A percentile compares a stretch with the other conserved stretches of the same genome.
Conservation (phyloP, 2,329 filamentous ascomycete species). For the Fusarium hainanense region DNA sequence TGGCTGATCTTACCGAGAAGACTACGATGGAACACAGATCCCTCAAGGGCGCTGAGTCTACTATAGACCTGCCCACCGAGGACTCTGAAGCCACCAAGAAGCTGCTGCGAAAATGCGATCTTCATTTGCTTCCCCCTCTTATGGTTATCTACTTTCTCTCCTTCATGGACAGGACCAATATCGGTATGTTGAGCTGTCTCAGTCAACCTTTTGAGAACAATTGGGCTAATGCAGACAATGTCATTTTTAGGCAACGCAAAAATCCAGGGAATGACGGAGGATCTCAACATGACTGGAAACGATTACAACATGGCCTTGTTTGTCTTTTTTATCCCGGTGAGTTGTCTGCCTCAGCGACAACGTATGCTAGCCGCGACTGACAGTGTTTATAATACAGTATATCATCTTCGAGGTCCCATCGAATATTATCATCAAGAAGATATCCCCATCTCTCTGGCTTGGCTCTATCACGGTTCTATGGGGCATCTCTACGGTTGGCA, state of each 20-base stretch:
- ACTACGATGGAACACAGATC: background rate
- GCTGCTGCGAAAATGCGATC: slow-evolving; percentile 73
- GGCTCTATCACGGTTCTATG: background rate
- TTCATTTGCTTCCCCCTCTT: slow-evolving; percentile 65
- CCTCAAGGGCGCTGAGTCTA: background rate
- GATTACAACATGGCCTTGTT: slow-evolving; percentile 67
- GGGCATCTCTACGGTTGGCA: background rate
- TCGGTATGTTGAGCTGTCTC: slow-evolving; percentile 4
- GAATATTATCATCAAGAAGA: slow-evolving; percentile 20
- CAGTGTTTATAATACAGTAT: slow-evolving; percentile 42
- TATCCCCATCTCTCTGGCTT: slow-evolving; percentile 12
- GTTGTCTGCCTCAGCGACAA: rapidly evolving
- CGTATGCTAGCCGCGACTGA: slow-evolving; percentile 2
- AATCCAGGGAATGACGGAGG: slow-evolving; percentile 43
- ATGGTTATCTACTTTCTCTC: slow-evolving; percentile 44
- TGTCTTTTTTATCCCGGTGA: slow-evolving; percentile 14
- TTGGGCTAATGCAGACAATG: background rate
- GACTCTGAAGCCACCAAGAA: background rate
- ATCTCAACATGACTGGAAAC: slow-evolving; percentile 44
- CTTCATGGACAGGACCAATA: slow-evolving; percentile 45
- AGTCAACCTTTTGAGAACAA: rapidly evolving
- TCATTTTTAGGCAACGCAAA: slow-evolving; percentile 34
- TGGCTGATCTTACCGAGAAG: slow-evolving; percentile 3
- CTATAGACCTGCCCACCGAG: background rate
- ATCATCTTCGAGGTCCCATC: slow-evolving; percentile 26